phyloP scores from a whole-genome alignment of 2,329 filamentous ascomycete genomes.

The Epichloe scottii region DNA sequence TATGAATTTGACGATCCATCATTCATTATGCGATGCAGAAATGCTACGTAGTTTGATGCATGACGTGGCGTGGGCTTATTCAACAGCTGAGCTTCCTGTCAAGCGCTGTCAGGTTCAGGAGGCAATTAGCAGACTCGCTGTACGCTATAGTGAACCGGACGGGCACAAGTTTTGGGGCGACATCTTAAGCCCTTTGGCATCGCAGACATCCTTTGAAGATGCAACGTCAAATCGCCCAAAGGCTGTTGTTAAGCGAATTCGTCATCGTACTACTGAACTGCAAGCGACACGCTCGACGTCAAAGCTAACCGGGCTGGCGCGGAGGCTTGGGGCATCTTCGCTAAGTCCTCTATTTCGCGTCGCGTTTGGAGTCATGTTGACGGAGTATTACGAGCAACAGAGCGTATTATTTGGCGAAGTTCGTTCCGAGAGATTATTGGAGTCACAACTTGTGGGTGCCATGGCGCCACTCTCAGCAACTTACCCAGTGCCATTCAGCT shows the following conservation, averaged over 20 bases:
- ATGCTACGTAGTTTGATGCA: conserved; percentile 1
- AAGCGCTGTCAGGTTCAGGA: not conserved
- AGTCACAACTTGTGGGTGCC: not conserved
- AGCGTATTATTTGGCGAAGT: not conserved
- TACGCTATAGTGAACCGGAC: not conserved
- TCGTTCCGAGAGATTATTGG: not conserved
- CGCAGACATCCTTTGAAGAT: not conserved
- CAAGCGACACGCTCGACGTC: not conserved
- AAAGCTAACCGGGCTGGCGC: not conserved
- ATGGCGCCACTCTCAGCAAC: not conserved
- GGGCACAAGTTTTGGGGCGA: not conserved
- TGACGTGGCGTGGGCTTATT: not conserved
- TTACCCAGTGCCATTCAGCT: not conserved
- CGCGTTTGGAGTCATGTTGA: not conserved
- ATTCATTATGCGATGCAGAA: conserved; percentile 51
- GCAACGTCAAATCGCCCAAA: not conserved
- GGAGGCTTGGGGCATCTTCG: not conserved
- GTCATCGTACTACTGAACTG: not conserved
- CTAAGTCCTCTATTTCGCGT: not conserved
- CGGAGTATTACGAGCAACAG: not conserved
- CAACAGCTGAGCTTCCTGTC: not conserved
- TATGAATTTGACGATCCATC: conserved; percentile 35
- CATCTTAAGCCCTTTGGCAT: not conserved
- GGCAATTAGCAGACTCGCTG: not conserved
- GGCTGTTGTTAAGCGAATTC: not conserved